A percentile compares a stretch with the other conserved stretches of the same genome.
Conservation (phyloP, 164 flowering plant species). For the Paratinospora sagittata region DNA sequence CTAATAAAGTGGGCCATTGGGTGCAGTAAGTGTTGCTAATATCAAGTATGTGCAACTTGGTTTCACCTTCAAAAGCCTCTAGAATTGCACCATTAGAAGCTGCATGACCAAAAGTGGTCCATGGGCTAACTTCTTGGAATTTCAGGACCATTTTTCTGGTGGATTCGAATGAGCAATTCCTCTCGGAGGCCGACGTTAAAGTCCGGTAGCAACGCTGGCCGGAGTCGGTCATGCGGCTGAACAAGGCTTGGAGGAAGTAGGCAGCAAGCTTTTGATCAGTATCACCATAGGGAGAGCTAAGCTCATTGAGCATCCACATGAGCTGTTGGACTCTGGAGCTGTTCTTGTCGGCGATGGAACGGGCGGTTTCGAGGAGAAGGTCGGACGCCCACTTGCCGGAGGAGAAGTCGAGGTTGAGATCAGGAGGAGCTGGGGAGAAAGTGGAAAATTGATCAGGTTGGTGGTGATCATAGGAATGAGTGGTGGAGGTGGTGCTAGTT, state of each 20-base stretch:
- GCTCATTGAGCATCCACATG: constrained; percentile 95
- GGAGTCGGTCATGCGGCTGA: constrained; percentile 69
- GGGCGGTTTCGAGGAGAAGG: constrained; percentile 62
- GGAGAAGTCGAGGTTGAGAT: constrained; percentile 32
- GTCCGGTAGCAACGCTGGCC: constrained; percentile 57
- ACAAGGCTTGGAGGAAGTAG: constrained; percentile 81
- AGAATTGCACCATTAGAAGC: constrained; percentile 88
- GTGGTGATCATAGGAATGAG: constrained; percentile 26
- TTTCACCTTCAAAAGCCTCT: constrained; percentile 81
- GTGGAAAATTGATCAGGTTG: constrained; percentile 27
- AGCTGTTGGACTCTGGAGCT: constrained; percentile 69
- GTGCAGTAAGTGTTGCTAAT: constrained; percentile 83
- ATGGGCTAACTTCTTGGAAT: constrained; percentile 95
- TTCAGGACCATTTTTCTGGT: constrained; percentile 64
- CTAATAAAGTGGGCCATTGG: constrained; percentile 97
- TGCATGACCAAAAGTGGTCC: constrained; percentile 95
- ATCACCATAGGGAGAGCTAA: constrained; percentile 88
- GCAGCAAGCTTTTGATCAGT: constrained; percentile 82
- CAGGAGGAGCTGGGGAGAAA: constrained; percentile 34
- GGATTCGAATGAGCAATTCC: constrained; percentile 68
- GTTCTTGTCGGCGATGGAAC: constrained; percentile 67
- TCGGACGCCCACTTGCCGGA: constrained; percentile 67
- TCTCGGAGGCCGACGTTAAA: constrained; percentile 51
- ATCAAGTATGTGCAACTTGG: constrained; percentile 74
- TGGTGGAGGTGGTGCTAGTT: constrained; percentile 19